A percentile compares a stretch with the other conserved stretches of the same genome.
phyloP scores from a whole-genome alignment of 305 asterid genomes.

The Fraxinus nigra region DNA sequence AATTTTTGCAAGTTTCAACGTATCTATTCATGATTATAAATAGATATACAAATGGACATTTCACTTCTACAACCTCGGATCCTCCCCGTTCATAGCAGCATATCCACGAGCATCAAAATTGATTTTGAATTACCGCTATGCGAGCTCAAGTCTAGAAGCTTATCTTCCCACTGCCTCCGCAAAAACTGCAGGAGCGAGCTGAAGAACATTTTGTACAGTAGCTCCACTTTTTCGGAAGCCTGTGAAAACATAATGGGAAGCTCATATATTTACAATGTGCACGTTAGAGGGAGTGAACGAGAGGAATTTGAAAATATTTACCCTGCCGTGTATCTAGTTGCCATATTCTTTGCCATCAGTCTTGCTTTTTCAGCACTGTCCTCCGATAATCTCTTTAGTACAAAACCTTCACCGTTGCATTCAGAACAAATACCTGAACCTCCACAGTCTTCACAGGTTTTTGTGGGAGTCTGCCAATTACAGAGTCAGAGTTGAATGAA shows the following conservation, averaged over 20 bases:
- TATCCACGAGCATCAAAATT: neutral
- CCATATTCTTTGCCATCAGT: conserved; percentile 55
- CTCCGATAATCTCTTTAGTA: conserved; percentile 59
- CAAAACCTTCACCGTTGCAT: conserved; percentile 87
- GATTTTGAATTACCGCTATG: neutral
- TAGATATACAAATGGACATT: neutral
- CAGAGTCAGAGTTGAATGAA: neutral
- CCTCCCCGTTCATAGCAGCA: neutral
- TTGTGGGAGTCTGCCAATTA: conserved; percentile 41
- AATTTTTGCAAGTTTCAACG: neutral
- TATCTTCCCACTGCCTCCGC: conserved; percentile 78
- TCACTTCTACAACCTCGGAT: neutral
- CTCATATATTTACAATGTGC: neutral
- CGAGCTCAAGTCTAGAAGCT: conserved; percentile 27
- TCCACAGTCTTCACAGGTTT: conserved; percentile 58
- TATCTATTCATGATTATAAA: conserved; percentile 11
- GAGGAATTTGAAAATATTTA: conserved; percentile 25
- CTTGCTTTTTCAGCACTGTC: conserved; percentile 71
- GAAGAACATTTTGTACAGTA: conserved; percentile 92
- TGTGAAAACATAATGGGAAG: neutral
- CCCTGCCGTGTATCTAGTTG: conserved; percentile 95
- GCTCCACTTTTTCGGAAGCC: conserved; percentile 98
- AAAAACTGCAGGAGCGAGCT: conserved; percentile 61
- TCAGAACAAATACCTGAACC: conserved; percentile 79
- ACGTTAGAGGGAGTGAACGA: neutral